Base-by-base conservation (phyloP, 306 rosid genomes). In the Lablab purpureus region DNA sequence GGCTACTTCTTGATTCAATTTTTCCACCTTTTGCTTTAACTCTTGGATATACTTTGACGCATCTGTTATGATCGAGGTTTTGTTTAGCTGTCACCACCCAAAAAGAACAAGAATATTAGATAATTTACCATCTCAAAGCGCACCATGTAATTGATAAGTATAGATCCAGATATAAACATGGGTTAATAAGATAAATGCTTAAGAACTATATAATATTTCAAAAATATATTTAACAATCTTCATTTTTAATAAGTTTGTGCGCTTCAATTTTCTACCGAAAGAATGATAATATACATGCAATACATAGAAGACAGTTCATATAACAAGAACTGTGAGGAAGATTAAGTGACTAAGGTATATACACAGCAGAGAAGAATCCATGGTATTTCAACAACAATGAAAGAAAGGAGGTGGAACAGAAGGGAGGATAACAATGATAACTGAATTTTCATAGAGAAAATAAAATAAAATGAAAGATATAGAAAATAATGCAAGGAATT, bases 11-110 rank as follows among this genome's bases (percentile, higher is more conserved):
- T 89, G 85, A 84, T 93, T 91, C 87, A 91, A 46, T 81, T 82
- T 89, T 76, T 91, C 97, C 11, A 95, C 99, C 64, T 90, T 95
- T 66, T 89, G 85, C 78, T 93, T 95, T 27, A 93, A 92, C 79
- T 91, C 93, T 84, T 87, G 87, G 41, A 95, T 95, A 60, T 95
- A 95, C 86, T 84, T 93, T 25, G 99, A 90, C 55, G 99, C 99
- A 69, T 95, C 99, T 27, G 89, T 81, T 78, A 95, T 86, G 87
- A 93, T 95, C 47, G 99, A 95, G 43, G 87, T 86, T 40, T 90
- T 76, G 80, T 82, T 88, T 46, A 90, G 68, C 99, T 95, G 91
- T 77, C 83, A 84, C 67, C 68, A 52, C 51, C 85, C 72, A 58
- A 75, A 22, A 67, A 30, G 14, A 30, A 66, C 10, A 66, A 73